Base-by-base conservation (phyloP, 768 basidiomycete species). In the Infundibulicybe gibba region DNA sequence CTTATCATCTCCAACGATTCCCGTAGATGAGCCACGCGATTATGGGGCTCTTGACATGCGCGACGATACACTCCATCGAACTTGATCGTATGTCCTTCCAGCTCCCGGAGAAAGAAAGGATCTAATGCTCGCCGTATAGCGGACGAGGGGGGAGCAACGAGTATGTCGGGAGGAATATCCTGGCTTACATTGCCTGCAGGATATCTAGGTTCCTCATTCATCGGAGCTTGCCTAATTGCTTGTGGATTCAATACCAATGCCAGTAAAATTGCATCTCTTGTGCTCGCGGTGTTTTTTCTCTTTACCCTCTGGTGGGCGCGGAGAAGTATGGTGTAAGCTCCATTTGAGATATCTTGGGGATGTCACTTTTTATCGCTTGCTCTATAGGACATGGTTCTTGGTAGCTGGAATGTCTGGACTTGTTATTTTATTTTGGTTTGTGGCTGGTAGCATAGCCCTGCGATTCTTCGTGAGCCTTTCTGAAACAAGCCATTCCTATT, bases 161-260 rank as follows among this genome's bases (percentile, higher is more conserved):
- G 75, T 32, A 94, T 94, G 92, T 83, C 85, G 13, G 92, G 92
- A 21, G 93, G 91, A 0, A 79, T 94, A 35, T 69, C 77, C 16
- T 88, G 84, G 79, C 63, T 92, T 17, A 92, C 91, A 0, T 77
- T 92, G 3, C 88, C 90, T 1, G 76, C 76, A 16, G 91, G 92
- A 48, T 90, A 91, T 61, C 80, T 92, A 38, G 90, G 91, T 30
- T 87, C 89, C 4, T 83, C 85, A 3, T 72, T 95, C 58, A 90
- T 95, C 44, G 94, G 94, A 19, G 93, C 90, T 2, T 77, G 78
- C 38, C 71, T 97, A 34, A 94, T 97, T 49, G 80, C 90, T 11
- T 91, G 89, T 51, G 92, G 90, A 11, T 93, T 93, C 61, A 79
- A 93, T 63, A 91, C 88, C 40, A 84, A 89, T 53, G 93, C 93